phyloP scores from a whole-genome alignment of 257 asterid genomes.

The Plantago ovata region DNA sequence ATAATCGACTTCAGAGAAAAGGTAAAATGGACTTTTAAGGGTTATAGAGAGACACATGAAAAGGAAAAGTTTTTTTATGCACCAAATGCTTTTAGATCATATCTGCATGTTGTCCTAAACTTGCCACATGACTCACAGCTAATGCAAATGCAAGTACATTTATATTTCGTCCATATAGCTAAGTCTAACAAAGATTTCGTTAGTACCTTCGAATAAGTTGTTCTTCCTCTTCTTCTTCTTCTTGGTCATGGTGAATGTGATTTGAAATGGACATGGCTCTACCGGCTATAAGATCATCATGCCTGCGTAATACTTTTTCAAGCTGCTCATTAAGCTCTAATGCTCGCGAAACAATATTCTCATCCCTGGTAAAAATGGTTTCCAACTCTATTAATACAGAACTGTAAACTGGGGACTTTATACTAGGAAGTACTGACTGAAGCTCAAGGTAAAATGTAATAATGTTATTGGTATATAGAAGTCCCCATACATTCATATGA shows the following conservation, averaged over 20 bases:
- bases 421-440: slow-evolving; percentile 10
- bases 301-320: slow-evolving; percentile 2
- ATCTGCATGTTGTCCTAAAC: not conserved
- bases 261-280: slow-evolving; percentile 12
- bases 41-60: too few relatives aligned
- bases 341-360: slow-evolving; percentile 24
- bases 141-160: not conserved
- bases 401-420: slow-evolving; percentile 2
- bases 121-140: not conserved
- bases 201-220: slow-evolving; percentile 10
- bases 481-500: not conserved
- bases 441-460: slow-evolving; percentile 2
- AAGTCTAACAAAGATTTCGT: not conserved
- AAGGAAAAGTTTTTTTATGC: too few relatives aligned
- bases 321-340: slow-evolving; percentile 12
- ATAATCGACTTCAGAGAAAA: too few relatives aligned
- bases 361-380: slow-evolving; percentile 30
- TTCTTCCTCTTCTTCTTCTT: slow-evolving; percentile 11
- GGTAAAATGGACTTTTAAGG: too few relatives aligned
- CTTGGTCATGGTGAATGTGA: not conserved
- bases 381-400: not conserved
- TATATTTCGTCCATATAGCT: not conserved
- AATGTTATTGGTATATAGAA: not conserved
- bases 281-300: slow-evolving; percentile 7
- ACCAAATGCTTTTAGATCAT: too few relatives aligned